Evolutionary conservation across 2,329 filamentous ascomycete species (phyloP).

Genomic region (Coccinonectria pachysandricola): DNA sequence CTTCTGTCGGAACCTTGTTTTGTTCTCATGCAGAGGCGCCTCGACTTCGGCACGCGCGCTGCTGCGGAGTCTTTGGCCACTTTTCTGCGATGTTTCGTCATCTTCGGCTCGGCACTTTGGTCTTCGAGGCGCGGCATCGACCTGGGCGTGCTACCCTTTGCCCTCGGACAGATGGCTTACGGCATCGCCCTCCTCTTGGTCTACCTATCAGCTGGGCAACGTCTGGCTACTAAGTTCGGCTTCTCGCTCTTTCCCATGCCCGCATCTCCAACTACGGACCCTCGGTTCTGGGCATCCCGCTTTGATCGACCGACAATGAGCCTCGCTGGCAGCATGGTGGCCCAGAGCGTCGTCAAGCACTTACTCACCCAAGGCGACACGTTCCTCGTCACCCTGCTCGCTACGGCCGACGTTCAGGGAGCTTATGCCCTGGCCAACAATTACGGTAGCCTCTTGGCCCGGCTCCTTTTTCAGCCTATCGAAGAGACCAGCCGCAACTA

Average conservation of each 20-base stretch:
- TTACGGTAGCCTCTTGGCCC: constrained; percentile 80
- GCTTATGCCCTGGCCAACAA: constrained; percentile 90
- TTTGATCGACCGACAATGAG: constrained; percentile 63
- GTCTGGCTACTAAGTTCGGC: constrained; percentile 42
- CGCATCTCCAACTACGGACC: constrained; percentile 17
- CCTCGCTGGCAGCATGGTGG: constrained; percentile 71
- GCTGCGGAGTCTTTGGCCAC: constrained; percentile 76
- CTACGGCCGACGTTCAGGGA: constrained; percentile 72
- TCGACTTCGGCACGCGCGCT: constrained; percentile 72
- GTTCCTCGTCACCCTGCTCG: constrained; percentile 70
- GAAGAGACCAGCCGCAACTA: constrained; percentile 88
- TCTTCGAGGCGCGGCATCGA: constrained; percentile 39
- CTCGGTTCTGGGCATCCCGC: constrained; percentile 42
- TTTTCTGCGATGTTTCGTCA: constrained; percentile 62
- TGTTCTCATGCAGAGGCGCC: constrained; percentile 71
- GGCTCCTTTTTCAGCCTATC: constrained; percentile 86
- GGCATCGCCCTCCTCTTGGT: constrained; percentile 56
- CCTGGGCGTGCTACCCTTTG: constrained; percentile 77
- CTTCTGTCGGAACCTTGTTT: constrained; percentile 82
- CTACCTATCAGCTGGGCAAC: constrained; percentile 54
- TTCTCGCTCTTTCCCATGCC: constrained; percentile 58
- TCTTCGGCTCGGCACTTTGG: constrained; percentile 61
- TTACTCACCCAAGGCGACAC: constrained; percentile 90
- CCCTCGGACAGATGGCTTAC: constrained; percentile 74
- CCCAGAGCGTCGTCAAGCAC: constrained; percentile 86